Percentiles rank a stretch among this genome's conserved stretches.
phyloP scores from a whole-genome alignment of 2,329 filamentous ascomycete genomes.

The Phaeosphaeriaceae sp. region DNA sequence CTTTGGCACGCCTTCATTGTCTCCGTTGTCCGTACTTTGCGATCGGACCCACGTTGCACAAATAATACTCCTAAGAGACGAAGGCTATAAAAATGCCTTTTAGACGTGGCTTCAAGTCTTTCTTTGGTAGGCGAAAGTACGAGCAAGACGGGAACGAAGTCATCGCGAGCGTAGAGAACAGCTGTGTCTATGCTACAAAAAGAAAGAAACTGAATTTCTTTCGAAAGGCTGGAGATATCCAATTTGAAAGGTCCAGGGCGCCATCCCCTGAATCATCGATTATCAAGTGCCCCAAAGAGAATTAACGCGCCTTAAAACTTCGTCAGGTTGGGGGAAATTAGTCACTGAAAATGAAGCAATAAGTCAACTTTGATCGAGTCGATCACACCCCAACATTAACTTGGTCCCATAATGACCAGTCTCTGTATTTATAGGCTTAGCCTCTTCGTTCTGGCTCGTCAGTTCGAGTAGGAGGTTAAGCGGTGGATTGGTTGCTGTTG shows the following conservation, averaged over 20 bases:
- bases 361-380: too few relatives aligned
- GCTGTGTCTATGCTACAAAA: conserved; percentile 8
- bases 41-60: neutral
- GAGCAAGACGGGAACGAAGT: neutral
- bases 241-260: conserved; percentile 15
- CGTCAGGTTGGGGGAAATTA: too few relatives aligned
- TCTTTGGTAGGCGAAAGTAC: conserved; percentile 4
- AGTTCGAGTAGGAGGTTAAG: too few relatives aligned
- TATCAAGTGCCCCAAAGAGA: too few relatives aligned
- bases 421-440: too few relatives aligned
- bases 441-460: too few relatives aligned
- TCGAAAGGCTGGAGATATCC: conserved; percentile 11
- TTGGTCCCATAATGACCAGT: too few relatives aligned
- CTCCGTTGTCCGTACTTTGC: neutral
- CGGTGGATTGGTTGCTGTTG: too few relatives aligned
- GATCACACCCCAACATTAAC: too few relatives aligned
- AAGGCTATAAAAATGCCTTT: conserved; percentile 1
- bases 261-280: conserved; percentile 10
- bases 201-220: conserved; percentile 13
- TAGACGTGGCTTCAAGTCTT: conserved; percentile 1
- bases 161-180: conserved; percentile 11
- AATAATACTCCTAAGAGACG: neutral
- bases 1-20: conserved; percentile 4
- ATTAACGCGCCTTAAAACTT: too few relatives aligned
- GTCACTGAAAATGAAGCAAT: too few relatives aligned